Evolutionary conservation across 129 eudicot genomes (phyloP).

Genomic region (Calendula officinalis): DNA sequence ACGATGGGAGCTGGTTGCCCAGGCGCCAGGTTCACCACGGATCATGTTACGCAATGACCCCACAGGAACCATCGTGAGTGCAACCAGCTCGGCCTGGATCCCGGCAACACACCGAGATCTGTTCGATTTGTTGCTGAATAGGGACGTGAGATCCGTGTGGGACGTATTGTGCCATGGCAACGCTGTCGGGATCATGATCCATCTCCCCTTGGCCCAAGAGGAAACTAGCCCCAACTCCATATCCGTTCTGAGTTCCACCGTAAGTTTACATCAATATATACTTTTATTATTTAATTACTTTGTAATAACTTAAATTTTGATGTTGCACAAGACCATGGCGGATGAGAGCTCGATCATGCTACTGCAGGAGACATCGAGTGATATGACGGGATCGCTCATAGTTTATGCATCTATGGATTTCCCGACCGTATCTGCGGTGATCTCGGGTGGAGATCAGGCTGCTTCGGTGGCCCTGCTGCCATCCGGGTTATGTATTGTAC

Average conservation of each 20-base stretch:
- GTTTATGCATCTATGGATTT: constrained; percentile 19
- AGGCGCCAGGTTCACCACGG: not conserved
- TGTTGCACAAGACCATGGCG: not conserved
- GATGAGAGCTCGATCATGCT: constrained; percentile 1
- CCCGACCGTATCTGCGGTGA: not conserved
- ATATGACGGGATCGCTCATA: constrained; percentile 27
- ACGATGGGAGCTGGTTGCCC: constrained; percentile 16
- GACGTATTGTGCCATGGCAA: constrained; percentile 13
- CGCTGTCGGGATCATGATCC: not conserved
- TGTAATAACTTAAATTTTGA: not conserved
- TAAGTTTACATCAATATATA: not conserved
- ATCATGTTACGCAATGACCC: constrained; percentile 26
- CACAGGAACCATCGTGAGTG: constrained; percentile 1
- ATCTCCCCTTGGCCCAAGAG: constrained; percentile 24
- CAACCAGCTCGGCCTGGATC: constrained; percentile 18
- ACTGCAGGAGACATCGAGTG: constrained; percentile 6
- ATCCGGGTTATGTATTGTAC: constrained; percentile 22
- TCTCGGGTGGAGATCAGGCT: constrained; percentile 1
- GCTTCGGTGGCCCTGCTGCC: constrained; percentile 20
- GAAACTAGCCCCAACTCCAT: constrained; percentile 15
- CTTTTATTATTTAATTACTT: not conserved
- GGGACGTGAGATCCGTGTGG: constrained; percentile 23
- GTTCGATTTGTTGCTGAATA: constrained; percentile 16
- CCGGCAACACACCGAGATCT: constrained; percentile 9
- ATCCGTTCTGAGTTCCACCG: constrained; percentile 7